These are phyloP conservation scores for Desmodesmus armatus DNA, from an alignment of 139 green algal species.

Conservation along the genomic window DNA sequence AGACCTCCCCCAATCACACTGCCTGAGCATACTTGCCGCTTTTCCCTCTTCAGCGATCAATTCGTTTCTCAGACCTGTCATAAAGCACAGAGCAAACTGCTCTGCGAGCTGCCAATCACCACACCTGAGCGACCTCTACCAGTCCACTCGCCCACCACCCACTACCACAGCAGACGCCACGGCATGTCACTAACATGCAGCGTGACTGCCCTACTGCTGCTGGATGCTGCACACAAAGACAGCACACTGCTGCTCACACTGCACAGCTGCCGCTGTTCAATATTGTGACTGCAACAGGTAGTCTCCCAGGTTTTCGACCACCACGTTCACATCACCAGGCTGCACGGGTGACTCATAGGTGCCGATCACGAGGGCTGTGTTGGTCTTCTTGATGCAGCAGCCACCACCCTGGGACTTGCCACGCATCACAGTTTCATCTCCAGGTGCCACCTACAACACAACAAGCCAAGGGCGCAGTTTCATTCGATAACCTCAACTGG, in stretches of 20 bases:
- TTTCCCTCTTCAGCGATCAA: too few relatives aligned
- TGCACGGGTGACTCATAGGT: slow-evolving; percentile 76
- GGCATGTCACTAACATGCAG: not conserved
- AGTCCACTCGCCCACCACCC: too few relatives aligned
- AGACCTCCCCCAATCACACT: too few relatives aligned
- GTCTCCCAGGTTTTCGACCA: slow-evolving; percentile 82
- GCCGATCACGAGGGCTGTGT: slow-evolving; percentile 77
- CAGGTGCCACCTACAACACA: slow-evolving; percentile 44
- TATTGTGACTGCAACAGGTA: slow-evolving; percentile 76
- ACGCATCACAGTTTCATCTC: slow-evolving; percentile 69
- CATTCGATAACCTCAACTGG: too few relatives aligned
- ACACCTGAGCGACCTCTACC: not conserved
- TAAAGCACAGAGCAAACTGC: not conserved
- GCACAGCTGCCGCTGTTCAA: slow-evolving; percentile 40
- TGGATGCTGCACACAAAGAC: not conserved
- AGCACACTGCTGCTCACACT: not conserved
- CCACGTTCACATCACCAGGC: slow-evolving; percentile 71
- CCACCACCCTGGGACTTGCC: slow-evolving; percentile 76
- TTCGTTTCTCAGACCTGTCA: not conserved
- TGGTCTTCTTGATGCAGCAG: slow-evolving; percentile 82
- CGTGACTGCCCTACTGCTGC: not conserved
- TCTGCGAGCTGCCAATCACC: not conserved
- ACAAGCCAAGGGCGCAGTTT: too few relatives aligned
- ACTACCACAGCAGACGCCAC: too few relatives aligned
- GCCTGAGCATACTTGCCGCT: too few relatives aligned